phyloP scores from a whole-genome alignment of 2,329 filamentous ascomycete genomes.

The Drechslera avenae region DNA sequence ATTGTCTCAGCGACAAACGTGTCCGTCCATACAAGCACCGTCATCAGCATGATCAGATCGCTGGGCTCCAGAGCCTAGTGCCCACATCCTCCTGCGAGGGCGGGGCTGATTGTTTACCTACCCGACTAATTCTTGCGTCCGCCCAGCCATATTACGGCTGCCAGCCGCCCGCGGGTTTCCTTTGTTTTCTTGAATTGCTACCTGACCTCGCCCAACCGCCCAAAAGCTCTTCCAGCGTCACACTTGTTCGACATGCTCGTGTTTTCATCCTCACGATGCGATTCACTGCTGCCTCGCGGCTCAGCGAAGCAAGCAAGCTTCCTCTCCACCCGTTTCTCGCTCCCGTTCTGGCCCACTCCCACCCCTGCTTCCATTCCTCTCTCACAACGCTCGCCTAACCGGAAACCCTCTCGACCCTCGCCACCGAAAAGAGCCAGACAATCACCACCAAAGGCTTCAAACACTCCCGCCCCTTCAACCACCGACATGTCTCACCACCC shows the following conservation, averaged over 20 bases:
- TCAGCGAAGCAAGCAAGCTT: conserved; percentile 17
- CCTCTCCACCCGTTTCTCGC: conserved; percentile 19
- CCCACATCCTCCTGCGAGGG: conserved; percentile 20
- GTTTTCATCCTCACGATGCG: conserved; percentile 29
- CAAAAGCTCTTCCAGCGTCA: conserved; percentile 9
- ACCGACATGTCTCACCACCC: conserved; percentile 22
- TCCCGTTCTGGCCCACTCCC: conserved; percentile 22
- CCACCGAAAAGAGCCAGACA: conserved; percentile 8
- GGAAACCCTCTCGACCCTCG: conserved; percentile 9
- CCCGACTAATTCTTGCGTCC: conserved; percentile 12
- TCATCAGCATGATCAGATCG: conserved; percentile 25
- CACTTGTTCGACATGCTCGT: conserved; percentile 32
- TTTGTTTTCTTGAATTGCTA: conserved; percentile 8
- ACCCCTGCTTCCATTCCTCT: conserved; percentile 22
- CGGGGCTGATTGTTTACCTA: conserved; percentile 21
- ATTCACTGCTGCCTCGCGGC: conserved; percentile 13
- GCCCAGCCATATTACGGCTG: conserved; percentile 16
- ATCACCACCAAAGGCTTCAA: conserved; percentile 6
- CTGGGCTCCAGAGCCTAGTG: conserved; percentile 18
- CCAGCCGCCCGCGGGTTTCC: conserved; percentile 13
- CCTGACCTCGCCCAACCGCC: conserved; percentile 5
- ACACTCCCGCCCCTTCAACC: conserved; percentile 5
- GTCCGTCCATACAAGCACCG: conserved; percentile 28
- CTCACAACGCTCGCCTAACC: conserved; percentile 20
- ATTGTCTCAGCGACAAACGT: conserved; percentile 15